Base-by-base conservation (phyloP, 129 eudicot species). In the Erigeron canadensis region DNA sequence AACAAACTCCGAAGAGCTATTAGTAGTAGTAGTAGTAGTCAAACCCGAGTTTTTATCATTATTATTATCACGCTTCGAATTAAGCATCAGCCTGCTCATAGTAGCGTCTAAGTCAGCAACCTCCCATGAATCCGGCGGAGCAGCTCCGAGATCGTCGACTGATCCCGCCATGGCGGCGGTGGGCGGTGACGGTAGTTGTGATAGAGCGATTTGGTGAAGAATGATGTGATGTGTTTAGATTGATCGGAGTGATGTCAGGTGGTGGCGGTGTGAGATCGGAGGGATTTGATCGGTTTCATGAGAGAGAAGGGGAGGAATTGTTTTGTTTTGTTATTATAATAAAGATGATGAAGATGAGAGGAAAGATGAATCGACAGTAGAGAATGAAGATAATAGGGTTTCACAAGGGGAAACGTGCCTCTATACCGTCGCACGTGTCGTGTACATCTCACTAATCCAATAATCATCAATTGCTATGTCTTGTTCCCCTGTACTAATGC, bases 81-180 rank as follows among this genome's bases (percentile, higher is more conserved):
- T 70, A 6, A 84, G 84, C 81, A 84, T 56, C 76, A 84, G 48
- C 59, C 84, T 75, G 72, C 77, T 84, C 85, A 84, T 81, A 51
- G 79, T 78, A 72, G 76, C 84, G 73, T 84, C 88, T 65, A 84
- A 59, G 74, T 84, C 86, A 40, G 80, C 83, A 63, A 76, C 86
- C 83, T 84, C 88, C 88, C 88, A 84, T 64, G 88, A 84, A 67
- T 81, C 85, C 5, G 84, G 81, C 12, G 86, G 83, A 57, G 79
- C 85, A 56, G 74, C 73, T 57, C 80, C 81, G 71, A 76, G 75
- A 83, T 83, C 84, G 76, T 83, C 86, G 5, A 68, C 78, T 45
- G 86, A 68, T 53, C 74, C 83, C 72, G 75, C 81, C 87, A 80
- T 80, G 80, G 80, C 77, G 77, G 68, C 81, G 77, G 77, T 53